A percentile compares a stretch with the other conserved stretches of the same genome.
Evolutionary conservation across 495 filamentous ascomycete species (phyloP).

Genomic region (Aspergillus ostianus): DNA sequence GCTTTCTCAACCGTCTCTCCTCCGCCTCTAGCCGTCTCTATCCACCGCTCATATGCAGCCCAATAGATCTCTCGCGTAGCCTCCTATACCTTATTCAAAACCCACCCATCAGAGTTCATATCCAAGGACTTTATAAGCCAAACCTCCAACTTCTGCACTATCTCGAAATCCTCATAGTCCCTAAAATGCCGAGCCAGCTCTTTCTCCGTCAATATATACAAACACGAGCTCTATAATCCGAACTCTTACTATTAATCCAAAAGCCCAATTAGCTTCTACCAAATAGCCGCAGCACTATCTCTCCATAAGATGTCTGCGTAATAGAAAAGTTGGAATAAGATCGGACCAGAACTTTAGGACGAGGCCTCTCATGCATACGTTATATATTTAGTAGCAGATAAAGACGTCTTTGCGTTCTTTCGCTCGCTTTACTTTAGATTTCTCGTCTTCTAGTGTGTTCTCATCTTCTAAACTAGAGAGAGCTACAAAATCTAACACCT

Average conservation of each 20-base stretch:
- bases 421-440: slow-evolving; percentile 9
- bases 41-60: slow-evolving; percentile 30
- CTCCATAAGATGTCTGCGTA: slow-evolving; percentile 43
- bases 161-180: slow-evolving; percentile 38
- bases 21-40: slow-evolving; percentile 33
- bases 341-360: slow-evolving; percentile 33
- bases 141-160: slow-evolving; percentile 31
- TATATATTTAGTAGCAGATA: slow-evolving; percentile 37
- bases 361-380: slow-evolving; percentile 34
- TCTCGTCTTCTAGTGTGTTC: slow-evolving; percentile 13
- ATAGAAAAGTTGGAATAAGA: slow-evolving; percentile 38
- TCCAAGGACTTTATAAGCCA: slow-evolving; percentile 24
- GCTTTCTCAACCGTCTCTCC: slow-evolving; percentile 30
- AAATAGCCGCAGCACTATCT: slow-evolving; percentile 35
- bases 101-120: slow-evolving; percentile 29
- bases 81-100: slow-evolving; percentile 35
- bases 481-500: slow-evolving; percentile 38
- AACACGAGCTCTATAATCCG: slow-evolving; percentile 25
- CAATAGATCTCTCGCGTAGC: slow-evolving; percentile 31
- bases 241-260: slow-evolving; percentile 26
- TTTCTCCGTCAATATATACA: slow-evolving; percentile 29
- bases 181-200: slow-evolving; percentile 31
- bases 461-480: slow-evolving; percentile 13
- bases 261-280: slow-evolving; percentile 40
- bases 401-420: slow-evolving; percentile 24